Base-by-base conservation (phyloP, 169 alveolate species). In the Eimeria falciformis region DNA sequence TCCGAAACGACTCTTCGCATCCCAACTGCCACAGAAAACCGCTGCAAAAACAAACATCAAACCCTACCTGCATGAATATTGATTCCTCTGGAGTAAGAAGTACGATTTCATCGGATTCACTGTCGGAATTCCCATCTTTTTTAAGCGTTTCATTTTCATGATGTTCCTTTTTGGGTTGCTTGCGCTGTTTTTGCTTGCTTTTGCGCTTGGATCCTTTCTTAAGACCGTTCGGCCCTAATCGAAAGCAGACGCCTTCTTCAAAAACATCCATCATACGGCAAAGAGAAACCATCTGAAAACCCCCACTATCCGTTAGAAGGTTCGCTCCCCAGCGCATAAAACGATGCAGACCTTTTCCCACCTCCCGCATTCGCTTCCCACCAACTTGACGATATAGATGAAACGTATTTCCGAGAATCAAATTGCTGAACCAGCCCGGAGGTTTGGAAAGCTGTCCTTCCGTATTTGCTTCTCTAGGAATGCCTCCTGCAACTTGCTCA, bases 341-440 rank as follows among this genome's bases (percentile, higher is more conserved):
- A 78, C 96, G 95, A 92, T 98, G 99, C 2, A 98, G 94, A 6
- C 99, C 99, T 23, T 33, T 33, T 25, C 97, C 98, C n/a, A 96
- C 96, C 17, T 96, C 92, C 65, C 96, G 96, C 93, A 99, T 92
- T 73, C 97, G 94, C 89, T 96, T 97, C 27, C 97, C 97, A 21
- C 99, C 99, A 23, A 99, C 99, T 84, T 98, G 97, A 92, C 97
- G 96, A 45, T 98, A 99, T 81, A 99, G 93, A 95, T 99, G 99
- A 91, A 98, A 99, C 2, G 99, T 98, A 91, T 99, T 99, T 9
- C 98, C 98, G 69, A 99, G 95, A 75, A 98, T 94, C 82, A 98
- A 96, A 86, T 95, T 96, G 50, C 79, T 53, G 53, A 85, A 85
- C 29, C 68, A 85, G 17, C 53, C 43, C n/a, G 92, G 92, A 21